Base-by-base conservation (phyloP, 2,329 filamentous ascomycete genomes). In the Colletotrichum lentis region DNA sequence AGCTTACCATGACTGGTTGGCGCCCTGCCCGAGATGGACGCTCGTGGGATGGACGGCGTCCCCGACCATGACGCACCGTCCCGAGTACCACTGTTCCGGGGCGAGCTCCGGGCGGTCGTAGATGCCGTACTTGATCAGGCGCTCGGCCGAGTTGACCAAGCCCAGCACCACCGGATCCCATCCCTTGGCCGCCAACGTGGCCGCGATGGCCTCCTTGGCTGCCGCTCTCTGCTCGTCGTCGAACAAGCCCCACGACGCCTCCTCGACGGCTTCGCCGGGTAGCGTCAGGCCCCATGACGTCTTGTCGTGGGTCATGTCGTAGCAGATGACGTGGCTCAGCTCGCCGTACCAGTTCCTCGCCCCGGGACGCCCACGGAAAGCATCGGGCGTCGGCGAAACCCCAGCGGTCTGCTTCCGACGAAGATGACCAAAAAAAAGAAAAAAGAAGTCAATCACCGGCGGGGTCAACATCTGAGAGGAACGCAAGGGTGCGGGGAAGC, bases 11-110 rank as follows among this genome's bases (percentile, higher is more conserved):
- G 64, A 18, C 27, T 73, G 73, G 14, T 73, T 73, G 6, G 72
- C 72, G 11, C 73, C 73, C 60, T 74, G 73, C 2, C 73, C 73
- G 14, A 74, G 72, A 55, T 74, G 73, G 2, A 73, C 71, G 43
- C 71, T 73, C 1, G 73, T 74, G 1, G 73, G 72, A 64, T 74
- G 73, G 24, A 73, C 73, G 8, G 73, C 72, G 53, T 74, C 73
- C 12, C 72, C 72, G 11, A 72, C 67, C 27, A 74, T 59, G 24
- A 73, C 71, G 41, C 70, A 71, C 6, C 72, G 71, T n/a, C 59
- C 64, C 14, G 69, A 71, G 49, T 68, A 71, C 73, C 73, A 74
- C 47, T 73, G 62, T n/a, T 68, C 58, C 3, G 71, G 59, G 11
- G 61, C 52, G 31, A 75, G 56, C 59, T 73, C 72, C 4, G 60